phyloP scores from a whole-genome alignment of 805 yeast species.

The Candida dajiaensis region DNA sequence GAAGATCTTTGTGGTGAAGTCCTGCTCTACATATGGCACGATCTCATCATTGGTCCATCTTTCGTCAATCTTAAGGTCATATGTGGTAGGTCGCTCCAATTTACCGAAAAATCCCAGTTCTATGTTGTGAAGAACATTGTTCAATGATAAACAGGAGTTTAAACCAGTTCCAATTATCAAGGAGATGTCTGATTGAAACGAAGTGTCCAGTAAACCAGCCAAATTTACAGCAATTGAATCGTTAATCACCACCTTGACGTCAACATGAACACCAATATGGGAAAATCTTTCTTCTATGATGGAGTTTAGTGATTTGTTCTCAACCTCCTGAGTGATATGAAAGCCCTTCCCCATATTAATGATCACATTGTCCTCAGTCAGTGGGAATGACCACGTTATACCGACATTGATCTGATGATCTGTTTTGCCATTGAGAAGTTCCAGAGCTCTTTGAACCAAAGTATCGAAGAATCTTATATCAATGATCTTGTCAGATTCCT shows the following conservation, averaged over 20 bases:
- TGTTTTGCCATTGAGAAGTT: neutral
- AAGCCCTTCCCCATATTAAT: slow-evolving; percentile 60
- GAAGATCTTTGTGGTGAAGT: slow-evolving; percentile 28
- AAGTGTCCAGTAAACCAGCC: slow-evolving; percentile 35
- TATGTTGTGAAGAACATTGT: slow-evolving; percentile 35
- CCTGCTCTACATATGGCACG: slow-evolving; percentile 3
- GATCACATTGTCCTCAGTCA: slow-evolving; percentile 36
- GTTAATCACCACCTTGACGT: slow-evolving; percentile 45
- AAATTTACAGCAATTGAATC: slow-evolving; percentile 63
- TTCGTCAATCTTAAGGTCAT: slow-evolving; percentile 34
- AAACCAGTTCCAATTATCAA: slow-evolving; percentile 67
- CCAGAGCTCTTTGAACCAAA: slow-evolving; percentile 25
- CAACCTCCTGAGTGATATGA: slow-evolving; percentile 34
- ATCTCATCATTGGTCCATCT: slow-evolving; percentile 16
- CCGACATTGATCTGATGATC: slow-evolving; percentile 26
- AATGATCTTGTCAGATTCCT: slow-evolving; percentile 30
- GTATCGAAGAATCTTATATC: slow-evolving; percentile 36
- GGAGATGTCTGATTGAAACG: slow-evolving; percentile 36
- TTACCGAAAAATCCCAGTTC: slow-evolving; percentile 53
- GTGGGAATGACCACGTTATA: slow-evolving; percentile 54
- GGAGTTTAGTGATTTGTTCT: slow-evolving; percentile 34
- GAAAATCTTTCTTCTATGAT: slow-evolving; percentile 33
- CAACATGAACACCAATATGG: slow-evolving; percentile 23
- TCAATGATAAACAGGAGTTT: slow-evolving; percentile 40
- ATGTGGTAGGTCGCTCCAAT: slow-evolving; percentile 30